These are phyloP conservation scores for sorghum (Sorghum bicolor) DNA, from an alignment of 176 grass and related monocot species.

Conservation along the genomic window Sorghum_bicolor_NCBIv3 NC_012877.2:58490501-58491000, in stretches of 20 bases:
- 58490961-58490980: too few species aligned
- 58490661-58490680: not conserved
- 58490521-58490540: slow-evolving; percentile 9
- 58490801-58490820: too few species aligned
- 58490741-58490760: too few species aligned
- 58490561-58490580: not conserved
- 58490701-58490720: not conserved
- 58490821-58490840: not conserved
- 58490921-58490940: not conserved
- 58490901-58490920: not conserved
- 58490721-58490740: not conserved
- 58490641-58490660: not conserved
- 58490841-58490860: not conserved
- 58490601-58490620: not conserved
- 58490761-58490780: not conserved
- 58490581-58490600: too few species aligned
- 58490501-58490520: not conserved
- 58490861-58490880: not conserved
- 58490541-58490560: not conserved
- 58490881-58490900: not conserved
- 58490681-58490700: too few species aligned
- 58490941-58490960: too few species aligned
- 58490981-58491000: too few species aligned
- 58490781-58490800: not conserved
- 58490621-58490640: not conserved